These are phyloP conservation scores for Pseudopithomyces maydicus DNA, from an alignment of 2,329 filamentous ascomycete species.

Conservation along the genomic window DNA sequence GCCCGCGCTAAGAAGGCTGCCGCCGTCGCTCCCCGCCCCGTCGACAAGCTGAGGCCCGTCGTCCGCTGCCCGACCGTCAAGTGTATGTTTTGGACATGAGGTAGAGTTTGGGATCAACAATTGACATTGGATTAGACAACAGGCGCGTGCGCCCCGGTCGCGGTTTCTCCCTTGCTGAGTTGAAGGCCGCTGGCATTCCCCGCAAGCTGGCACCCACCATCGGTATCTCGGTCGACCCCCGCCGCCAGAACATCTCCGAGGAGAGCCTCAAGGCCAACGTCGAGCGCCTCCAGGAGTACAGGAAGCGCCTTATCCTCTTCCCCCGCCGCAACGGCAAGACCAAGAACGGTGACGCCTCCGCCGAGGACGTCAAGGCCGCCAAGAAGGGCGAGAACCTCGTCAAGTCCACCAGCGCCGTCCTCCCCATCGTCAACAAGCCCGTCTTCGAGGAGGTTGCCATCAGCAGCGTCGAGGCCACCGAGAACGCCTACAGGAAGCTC, in stretches of 20 bases:
- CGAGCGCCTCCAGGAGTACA: conserved; percentile 97
- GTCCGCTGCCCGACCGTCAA: conserved; percentile 96
- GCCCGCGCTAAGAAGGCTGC: conserved; percentile 94
- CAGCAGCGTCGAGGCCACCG: conserved; percentile 71
- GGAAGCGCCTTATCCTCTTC: conserved; percentile 94
- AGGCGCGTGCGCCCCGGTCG: conserved; percentile 93
- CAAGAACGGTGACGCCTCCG: conserved; percentile 89
- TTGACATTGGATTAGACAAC: conserved; percentile 67
- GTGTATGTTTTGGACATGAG: conserved; percentile 51
- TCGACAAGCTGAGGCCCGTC: conserved; percentile 95
- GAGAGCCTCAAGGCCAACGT: conserved; percentile 95
- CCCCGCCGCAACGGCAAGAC: conserved; percentile 89
- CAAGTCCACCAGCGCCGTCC: conserved; percentile 60
- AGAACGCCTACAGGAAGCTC: conserved; percentile 85
- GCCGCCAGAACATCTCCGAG: conserved; percentile 96
- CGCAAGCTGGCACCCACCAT: conserved; percentile 93
- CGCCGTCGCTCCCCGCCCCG: conserved; percentile 90
- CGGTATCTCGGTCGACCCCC: conserved; percentile 94
- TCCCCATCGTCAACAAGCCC: conserved; percentile 74
- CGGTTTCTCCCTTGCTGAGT: conserved; percentile 95
- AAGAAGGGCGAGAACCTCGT: conserved; percentile 59
- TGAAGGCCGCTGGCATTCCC: conserved; percentile 98
- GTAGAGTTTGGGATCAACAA: background rate
- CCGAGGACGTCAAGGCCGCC: conserved; percentile 78
- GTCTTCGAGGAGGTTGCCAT: conserved; percentile 84